Evolutionary conservation across 192 early-diverging fungal genomes (phyloP).

Genomic region (Entophlyctis luteolus): DNA sequence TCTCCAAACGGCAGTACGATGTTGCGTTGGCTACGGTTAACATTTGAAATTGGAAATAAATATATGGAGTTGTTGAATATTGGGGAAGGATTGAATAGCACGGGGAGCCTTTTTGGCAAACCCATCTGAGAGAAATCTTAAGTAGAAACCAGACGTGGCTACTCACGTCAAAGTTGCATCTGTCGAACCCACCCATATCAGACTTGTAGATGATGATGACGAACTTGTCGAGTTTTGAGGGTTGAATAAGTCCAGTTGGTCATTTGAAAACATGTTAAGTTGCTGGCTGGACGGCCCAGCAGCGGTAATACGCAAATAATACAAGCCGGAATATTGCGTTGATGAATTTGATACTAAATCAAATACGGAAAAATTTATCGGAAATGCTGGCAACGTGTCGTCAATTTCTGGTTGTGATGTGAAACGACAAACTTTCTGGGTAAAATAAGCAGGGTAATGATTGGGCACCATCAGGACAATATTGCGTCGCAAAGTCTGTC

Average conservation of each 20-base stretch:
- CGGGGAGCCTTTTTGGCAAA: slow-evolving; percentile 1
- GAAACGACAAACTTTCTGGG: background rate
- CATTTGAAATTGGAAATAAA: slow-evolving; percentile 3
- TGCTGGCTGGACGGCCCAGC: background rate
- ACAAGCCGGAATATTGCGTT: background rate
- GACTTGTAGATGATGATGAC: no score
- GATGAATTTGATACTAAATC: background rate
- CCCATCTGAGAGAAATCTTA: slow-evolving; percentile 16
- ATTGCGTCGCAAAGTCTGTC: background rate
- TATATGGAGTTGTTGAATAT: background rate
- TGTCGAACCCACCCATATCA: slow-evolving; percentile 5
- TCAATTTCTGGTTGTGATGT: no score
- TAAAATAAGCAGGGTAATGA: slow-evolving; percentile 12
- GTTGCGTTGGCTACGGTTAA: background rate
- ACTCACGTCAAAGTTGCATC: background rate
- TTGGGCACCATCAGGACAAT: background rate
- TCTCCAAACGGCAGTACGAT: slow-evolving; percentile 13
- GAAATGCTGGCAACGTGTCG: background rate
- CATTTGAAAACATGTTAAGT: background rate
- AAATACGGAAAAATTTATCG: background rate
- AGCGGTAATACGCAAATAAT: background rate
- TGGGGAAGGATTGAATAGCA: slow-evolving; percentile 10
- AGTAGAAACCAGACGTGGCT: no score
- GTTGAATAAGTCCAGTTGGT: background rate
- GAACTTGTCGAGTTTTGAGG: background rate